Base-by-base conservation (phyloP, 805 yeast species). In the Pichia exigua region DNA sequence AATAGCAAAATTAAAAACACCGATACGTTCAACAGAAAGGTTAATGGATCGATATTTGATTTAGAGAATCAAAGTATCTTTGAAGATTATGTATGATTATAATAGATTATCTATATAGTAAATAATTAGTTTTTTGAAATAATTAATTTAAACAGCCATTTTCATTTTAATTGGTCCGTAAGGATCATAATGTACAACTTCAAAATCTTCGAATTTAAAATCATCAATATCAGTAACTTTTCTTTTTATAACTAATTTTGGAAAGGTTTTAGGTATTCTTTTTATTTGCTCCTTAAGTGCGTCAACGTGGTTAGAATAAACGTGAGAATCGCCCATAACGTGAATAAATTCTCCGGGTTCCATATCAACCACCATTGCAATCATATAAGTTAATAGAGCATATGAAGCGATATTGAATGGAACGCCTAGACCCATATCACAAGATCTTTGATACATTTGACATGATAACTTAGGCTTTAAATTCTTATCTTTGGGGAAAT, bases 371-470 rank as follows among this genome's bases (percentile, higher is more conserved):
- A 94, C 85, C 55, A 87, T 88, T 2, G 99, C 99, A 57, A 94
- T 85, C 97, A 94, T 92, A 60, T 79, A 84, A 2, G 97, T 91
- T 55, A 94, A 74, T 50, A 94, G 73, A 0, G 99, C 96, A 65
- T 94, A 94, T 0, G 97, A 89, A 0, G 99, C 99, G 62, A 94
- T 94, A 65, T 94, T 94, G 69, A 94, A 94, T 0, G 99, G 99
- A 22, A 94, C 98, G 15, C 99, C 99, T n/a, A 94, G 77, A 0
- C 99, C 99, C 97, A 94, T 91, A 65, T 94, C 99, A 69, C 98
- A 92, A n/a, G 96, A 87, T 62, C 99, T 80, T 71, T 94, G 99
- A 69, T 94, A 94, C 73, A 94, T 73, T 53, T 85, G 78, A 66
- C 99, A 94, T 13, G 94, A 86, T 51, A 94, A 76, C 61, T 76